A percentile compares a stretch with the other conserved stretches of the same genome.
These are phyloP conservation scores for Porcisia hertigi DNA, from an alignment of 208 protist species.

Conservation along the genomic window DNA sequence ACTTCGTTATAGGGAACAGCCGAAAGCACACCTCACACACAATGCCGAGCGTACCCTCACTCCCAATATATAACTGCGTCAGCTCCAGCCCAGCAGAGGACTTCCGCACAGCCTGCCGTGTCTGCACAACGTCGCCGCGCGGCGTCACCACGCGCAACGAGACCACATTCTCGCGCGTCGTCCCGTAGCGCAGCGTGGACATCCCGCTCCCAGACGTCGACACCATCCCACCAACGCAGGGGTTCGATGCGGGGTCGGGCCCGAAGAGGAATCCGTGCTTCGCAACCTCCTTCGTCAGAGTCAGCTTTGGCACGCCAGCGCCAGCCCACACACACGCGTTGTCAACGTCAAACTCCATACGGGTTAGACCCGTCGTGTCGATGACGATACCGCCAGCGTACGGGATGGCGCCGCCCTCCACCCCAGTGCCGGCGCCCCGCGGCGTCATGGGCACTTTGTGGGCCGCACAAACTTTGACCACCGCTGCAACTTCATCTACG, in stretches of 20 bases:
- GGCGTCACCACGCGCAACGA: conserved; percentile 59
- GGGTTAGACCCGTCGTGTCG: conserved; percentile 37
- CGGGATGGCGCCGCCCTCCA: conserved; percentile 60
- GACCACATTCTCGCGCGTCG: conserved; percentile 80
- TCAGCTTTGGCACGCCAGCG: conserved; percentile 51
- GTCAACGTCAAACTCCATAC: conserved; percentile 48
- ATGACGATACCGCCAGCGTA: conserved; percentile 63
- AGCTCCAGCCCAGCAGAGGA: conserved; percentile 86
- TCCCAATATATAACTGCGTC: conserved; percentile 85
- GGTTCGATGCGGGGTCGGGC: conserved; percentile 59
- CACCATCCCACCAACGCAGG: conserved; percentile 75
- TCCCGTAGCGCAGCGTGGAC: conserved; percentile 78
- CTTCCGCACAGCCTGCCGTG: conserved; percentile 75
- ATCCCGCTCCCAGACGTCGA: conserved; percentile 65
- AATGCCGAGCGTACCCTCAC: conserved; percentile 89
- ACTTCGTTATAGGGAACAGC: conserved; percentile 44
- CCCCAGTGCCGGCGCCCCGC: conserved; percentile 47
- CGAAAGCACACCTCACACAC: conserved; percentile 73
- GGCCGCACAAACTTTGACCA: conserved; percentile 36
- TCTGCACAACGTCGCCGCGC: conserved; percentile 53
- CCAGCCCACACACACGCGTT: conserved; percentile 66
- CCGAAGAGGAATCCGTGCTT: conserved; percentile 56
- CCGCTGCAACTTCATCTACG: conserved; percentile 33
- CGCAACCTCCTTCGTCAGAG: conserved; percentile 38
- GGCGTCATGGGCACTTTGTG: conserved; percentile 57